These are phyloP conservation scores for Podosphaera fusca DNA, from an alignment of 2,329 filamentous ascomycete species.

Conservation along the genomic window DNA sequence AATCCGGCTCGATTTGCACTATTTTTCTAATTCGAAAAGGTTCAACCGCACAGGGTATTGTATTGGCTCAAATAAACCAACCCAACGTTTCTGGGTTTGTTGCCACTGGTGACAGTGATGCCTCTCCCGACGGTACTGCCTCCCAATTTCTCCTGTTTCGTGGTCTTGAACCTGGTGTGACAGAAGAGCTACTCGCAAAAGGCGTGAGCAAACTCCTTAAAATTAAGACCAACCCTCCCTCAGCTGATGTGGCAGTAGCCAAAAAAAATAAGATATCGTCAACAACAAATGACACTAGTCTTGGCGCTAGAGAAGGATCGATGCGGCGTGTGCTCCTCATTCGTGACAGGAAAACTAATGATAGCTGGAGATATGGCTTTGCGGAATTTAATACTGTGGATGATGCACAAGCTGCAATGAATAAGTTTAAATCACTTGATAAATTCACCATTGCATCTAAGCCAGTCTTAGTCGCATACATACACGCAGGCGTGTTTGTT, in stretches of 20 bases:
- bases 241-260: conserved; percentile 13
- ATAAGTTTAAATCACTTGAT: conserved; percentile 46
- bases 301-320: conserved; percentile 49
- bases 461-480: conserved; percentile 47
- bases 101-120: conserved; percentile 31
- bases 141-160: conserved; percentile 60
- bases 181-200: conserved; percentile 47
- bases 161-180: conserved; percentile 45
- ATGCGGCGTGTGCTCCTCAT: conserved; percentile 56
- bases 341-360: conserved; percentile 44
- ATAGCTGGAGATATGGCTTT: conserved; percentile 64
- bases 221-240: conserved; percentile 20
- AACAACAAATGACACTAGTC: conserved; percentile 25
- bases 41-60: conserved; percentile 14
- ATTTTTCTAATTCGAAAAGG: conserved; percentile 13
- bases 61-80: conserved; percentile 18
- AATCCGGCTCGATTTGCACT: conserved; percentile 6
- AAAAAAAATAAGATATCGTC: conserved; percentile 27
- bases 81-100: conserved; percentile 20
- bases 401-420: conserved; percentile 52
- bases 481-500: conserved; percentile 68
- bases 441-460: conserved; percentile 60
- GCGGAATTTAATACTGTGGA: conserved; percentile 58
- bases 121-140: conserved; percentile 22
- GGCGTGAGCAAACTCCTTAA: conserved; percentile 55